Base-by-base conservation (phyloP, 2,329 filamentous ascomycete species). In the Zymoseptoria tritici region DNA sequence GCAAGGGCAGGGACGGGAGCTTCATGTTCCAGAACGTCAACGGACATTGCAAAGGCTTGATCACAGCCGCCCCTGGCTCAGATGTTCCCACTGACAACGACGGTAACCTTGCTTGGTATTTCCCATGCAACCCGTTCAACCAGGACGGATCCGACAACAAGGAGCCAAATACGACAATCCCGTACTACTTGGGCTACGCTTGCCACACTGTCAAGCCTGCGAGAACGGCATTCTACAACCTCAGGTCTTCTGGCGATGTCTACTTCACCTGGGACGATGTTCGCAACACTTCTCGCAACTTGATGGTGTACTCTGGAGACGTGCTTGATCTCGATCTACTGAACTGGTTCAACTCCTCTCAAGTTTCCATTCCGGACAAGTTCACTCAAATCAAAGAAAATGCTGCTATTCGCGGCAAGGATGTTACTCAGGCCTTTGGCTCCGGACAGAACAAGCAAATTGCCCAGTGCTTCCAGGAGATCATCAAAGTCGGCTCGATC, bases 1-100 rank as follows among this genome's bases (percentile, higher is more conserved):
- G 93, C 68, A 87, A 86, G 58, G 94, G 92, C n/a, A 83, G 89
- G 74, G 95, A 99, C 72, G 93, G 90, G 60, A 97, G 92, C 71
- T 99, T 99, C 73, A 78, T 99, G 71, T 99, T 99, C 77, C 94
- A 99, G 73, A 96, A 97, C 66, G 94, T 99, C 74, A 99, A 99
- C 68, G 95, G 94, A 54, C 89, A 89, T 63, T 99, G 94, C 82
- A 99, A 97, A 77, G 89, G 83, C 9, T 76, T 97, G 59, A 96
- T 99, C 72, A 96, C 85, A 0, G 75, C 81, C 7, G 84, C 88
- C 1, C 72, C 81, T 1, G 80, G 80, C 58, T 95, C 92, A 0
- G 87, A 91, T 67, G 85, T 99, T 8, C 91, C 92, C 1, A 89
- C 88, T 5, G 87, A 96, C 71, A 76, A 74, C 24, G 77, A 86